A percentile compares a stretch with the other conserved stretches of the same genome.
phyloP scores from a whole-genome alignment of 106 monocot species.

The Apostasia ramifera region DNA sequence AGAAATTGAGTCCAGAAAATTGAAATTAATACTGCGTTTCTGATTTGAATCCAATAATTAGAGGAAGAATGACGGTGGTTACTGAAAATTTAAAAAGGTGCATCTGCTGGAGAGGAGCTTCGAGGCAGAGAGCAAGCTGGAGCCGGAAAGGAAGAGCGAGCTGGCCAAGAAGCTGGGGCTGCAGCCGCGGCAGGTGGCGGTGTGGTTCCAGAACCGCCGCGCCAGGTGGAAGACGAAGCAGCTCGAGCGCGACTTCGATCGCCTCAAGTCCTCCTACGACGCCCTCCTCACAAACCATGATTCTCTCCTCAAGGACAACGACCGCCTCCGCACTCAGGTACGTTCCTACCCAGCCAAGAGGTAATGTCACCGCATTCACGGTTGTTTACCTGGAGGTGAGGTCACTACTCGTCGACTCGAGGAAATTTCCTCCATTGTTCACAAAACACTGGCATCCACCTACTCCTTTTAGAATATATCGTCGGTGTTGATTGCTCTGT shows the following conservation, averaged over 20 bases:
- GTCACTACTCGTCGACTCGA: too few relatives aligned
- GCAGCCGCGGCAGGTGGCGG: slow-evolving; percentile 76
- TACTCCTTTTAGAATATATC: too few relatives aligned
- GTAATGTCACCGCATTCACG: too few relatives aligned
- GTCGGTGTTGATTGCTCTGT: too few relatives aligned
- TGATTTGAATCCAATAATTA: neutral
- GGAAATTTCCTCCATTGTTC: too few relatives aligned
- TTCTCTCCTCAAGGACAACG: slow-evolving; percentile 51
- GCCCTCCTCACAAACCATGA: slow-evolving; percentile 55
- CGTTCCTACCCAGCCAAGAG: neutral
- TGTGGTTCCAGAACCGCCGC: slow-evolving; percentile 72
- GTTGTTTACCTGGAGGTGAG: too few relatives aligned
- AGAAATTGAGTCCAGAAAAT: too few relatives aligned
- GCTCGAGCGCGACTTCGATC: slow-evolving; percentile 69
- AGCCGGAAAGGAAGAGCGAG: slow-evolving; percentile 84
- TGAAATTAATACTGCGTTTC: too few relatives aligned
- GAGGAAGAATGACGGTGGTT: neutral
- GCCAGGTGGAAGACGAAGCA: slow-evolving; percentile 74
- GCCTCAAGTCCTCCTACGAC: slow-evolving; percentile 64
- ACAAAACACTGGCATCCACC: too few relatives aligned
- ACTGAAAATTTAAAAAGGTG: slow-evolving; percentile 27
- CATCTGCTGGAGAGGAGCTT: slow-evolving; percentile 74
- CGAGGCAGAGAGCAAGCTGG: slow-evolving; percentile 82
- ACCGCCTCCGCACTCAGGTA: slow-evolving; percentile 58
- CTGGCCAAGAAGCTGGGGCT: slow-evolving; percentile 73